Evolutionary conservation across 352 stramenopile species (phyloP), one percentile per base, ranked within the genome.

Genomic region (Detonula confervacea): DNA sequence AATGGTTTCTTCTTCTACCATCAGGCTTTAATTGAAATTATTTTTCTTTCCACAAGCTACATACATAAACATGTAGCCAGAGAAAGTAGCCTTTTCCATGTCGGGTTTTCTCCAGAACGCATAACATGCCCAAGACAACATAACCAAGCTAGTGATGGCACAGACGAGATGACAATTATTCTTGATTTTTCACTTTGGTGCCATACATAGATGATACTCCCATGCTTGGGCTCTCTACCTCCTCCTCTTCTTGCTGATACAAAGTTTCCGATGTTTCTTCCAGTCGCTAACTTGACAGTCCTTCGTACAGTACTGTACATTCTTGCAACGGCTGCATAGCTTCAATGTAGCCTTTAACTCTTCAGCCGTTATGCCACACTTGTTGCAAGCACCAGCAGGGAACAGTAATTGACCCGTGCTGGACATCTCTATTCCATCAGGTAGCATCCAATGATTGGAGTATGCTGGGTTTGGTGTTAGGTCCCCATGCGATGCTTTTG

Each of bases 201-300:
- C n/a, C n/a, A n/a, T n/a, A n/a, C n/a, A n/a, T n/a, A n/a, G n/a
- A n/a, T n/a, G n/a, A n/a, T n/a, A n/a, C n/a, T n/a, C n/a, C n/a
- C n/a, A n/a, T n/a, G n/a, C n/a, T n/a, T n/a, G n/a, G n/a, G n/a
- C n/a, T n/a, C n/a, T n/a, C n/a, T n/a, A n/a, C n/a, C n/a, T n/a
- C 51, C 16, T 60, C 51, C 46, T 66, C 22, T 66, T 66, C 57
- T 66, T 66, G 33, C n/a, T 29, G 4, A 66, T 47, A 35, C 57
- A 66, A 66, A 66, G 57, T 16, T 66, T 66, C 1, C 33, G 4
- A 52, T 51, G 57, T 2, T 20, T 27, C 29, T 51, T 66, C 57
- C 57, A 66, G 57, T 66, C 57, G 6, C 25, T 66, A 1, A 20
- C 20, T 22, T 66, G 29, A 16, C 57, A 66, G 1, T 66, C 57